phyloP scores from a whole-genome alignment of 306 rosid species.

The Pyrus pyrifolia region DNA sequence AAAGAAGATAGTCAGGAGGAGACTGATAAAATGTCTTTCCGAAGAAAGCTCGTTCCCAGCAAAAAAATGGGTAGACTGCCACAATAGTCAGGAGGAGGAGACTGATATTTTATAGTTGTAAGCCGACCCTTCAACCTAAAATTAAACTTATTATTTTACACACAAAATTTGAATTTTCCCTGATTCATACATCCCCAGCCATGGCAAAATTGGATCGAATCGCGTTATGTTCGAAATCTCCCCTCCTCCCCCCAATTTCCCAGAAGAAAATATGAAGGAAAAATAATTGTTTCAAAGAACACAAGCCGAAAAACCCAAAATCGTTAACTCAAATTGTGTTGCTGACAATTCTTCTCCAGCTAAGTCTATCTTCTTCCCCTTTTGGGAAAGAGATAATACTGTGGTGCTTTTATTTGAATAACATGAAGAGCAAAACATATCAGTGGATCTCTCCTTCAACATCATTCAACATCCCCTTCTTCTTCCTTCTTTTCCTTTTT shows the following conservation, averaged over 20 bases:
- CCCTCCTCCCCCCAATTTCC: background rate
- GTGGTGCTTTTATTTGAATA: too few species aligned
- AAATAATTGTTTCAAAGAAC: constrained; percentile 24
- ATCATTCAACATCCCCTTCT: constrained; percentile 30
- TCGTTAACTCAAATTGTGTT: constrained; percentile 12
- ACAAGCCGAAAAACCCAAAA: constrained; percentile 21
- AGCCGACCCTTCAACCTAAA: constrained; percentile 17
- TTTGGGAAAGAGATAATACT: background rate
- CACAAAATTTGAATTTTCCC: constrained; percentile 29
- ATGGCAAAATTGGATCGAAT: constrained; percentile 3
- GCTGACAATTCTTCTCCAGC: constrained; percentile 18
- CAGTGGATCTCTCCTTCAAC: constrained; percentile 46
- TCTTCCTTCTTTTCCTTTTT: too few species aligned
- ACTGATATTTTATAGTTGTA: constrained; percentile 33
- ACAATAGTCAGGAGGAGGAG: constrained; percentile 1
- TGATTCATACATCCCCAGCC: constrained; percentile 5
- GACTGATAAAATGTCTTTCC: too few species aligned
- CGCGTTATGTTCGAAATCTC: background rate
- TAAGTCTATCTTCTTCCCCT: constrained; percentile 13
- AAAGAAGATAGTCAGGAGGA: too few species aligned
- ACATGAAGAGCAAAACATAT: too few species aligned
- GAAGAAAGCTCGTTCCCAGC: too few species aligned
- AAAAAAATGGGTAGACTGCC: constrained; percentile 28
- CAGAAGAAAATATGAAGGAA: constrained; percentile 22
- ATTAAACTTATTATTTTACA: constrained; percentile 26